phyloP scores from a whole-genome alignment of 2,329 filamentous ascomycete species.

The Leptoxyphium fumago region DNA sequence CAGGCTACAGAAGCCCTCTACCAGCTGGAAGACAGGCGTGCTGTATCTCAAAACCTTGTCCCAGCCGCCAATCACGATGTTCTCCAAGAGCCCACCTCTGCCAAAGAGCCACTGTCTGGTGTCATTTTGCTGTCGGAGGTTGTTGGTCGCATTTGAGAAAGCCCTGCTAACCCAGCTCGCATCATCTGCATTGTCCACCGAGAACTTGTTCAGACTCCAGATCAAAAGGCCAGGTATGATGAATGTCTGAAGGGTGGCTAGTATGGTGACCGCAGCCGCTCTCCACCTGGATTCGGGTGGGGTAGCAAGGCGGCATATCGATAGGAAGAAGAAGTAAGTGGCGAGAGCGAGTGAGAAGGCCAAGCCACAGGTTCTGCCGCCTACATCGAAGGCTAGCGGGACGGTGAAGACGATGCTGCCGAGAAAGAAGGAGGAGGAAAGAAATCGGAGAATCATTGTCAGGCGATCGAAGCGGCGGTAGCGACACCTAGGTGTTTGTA shows the following conservation, averaged over 20 bases:
- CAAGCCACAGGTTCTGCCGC: conserved; percentile 82
- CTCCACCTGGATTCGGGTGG: conserved; percentile 65
- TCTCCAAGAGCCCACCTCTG: conserved; percentile 68
- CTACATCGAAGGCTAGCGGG: conserved; percentile 94
- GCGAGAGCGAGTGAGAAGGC: conserved; percentile 85
- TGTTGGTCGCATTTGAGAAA: conserved; percentile 20
- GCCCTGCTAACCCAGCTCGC: conserved; percentile 63
- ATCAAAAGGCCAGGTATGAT: conserved; percentile 77
- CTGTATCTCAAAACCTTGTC: conserved; percentile 79
- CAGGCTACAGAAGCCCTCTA: conserved; percentile 92
- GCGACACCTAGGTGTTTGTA: not conserved
- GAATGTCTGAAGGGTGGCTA: conserved; percentile 71
- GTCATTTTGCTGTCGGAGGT: conserved; percentile 38
- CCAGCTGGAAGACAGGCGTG: conserved; percentile 83
- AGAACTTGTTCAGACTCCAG: conserved; percentile 91
- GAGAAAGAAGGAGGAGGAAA: conserved; percentile 51
- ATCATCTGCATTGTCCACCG: conserved; percentile 63
- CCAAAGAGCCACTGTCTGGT: conserved; percentile 80
- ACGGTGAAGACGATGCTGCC: conserved; percentile 89
- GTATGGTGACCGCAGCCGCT: conserved; percentile 51
- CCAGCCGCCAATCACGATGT: conserved; percentile 69
- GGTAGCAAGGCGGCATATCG: conserved; percentile 62
- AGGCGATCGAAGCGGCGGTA: not conserved
- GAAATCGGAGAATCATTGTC: conserved; percentile 32
- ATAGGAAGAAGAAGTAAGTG: conserved; percentile 82